Percentiles rank a stretch among this genome's conserved stretches.
Conservation (phyloP, 164 flowering plant species). For the Nymphaea thermarum region DNA sequence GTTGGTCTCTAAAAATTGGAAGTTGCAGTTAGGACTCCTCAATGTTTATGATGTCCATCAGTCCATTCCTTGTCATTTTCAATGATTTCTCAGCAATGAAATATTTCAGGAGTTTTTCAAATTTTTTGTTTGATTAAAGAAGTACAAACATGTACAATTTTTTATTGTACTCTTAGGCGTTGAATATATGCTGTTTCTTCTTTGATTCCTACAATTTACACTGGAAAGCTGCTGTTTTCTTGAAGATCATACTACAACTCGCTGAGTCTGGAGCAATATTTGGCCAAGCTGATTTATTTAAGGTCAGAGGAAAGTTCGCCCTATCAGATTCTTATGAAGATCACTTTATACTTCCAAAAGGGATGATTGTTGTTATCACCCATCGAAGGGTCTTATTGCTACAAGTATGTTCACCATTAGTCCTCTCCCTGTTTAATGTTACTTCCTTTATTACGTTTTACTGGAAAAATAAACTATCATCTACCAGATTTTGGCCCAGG, state of each 20-base stretch:
- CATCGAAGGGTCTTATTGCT: conserved; percentile 78
- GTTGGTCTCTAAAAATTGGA: no score
- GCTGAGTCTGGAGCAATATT: conserved; percentile 93
- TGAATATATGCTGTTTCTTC: no score
- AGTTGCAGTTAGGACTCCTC: no score
- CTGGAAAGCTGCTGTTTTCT: background rate
- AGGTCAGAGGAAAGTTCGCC: conserved; percentile 96
- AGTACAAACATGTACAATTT: no score
- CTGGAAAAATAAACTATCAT: background rate
- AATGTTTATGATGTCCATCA: no score
- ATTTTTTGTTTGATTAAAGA: no score
- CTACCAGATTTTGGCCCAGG: conserved; percentile 63
- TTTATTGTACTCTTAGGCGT: no score
- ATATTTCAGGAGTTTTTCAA: no score
- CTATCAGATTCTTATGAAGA: conserved; percentile 97
- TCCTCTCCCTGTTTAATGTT: background rate
- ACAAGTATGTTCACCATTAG: conserved; percentile 43
- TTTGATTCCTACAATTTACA: no score
- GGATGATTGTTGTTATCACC: conserved; percentile 64
- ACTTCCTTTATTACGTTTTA: background rate
- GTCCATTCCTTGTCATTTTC: no score
- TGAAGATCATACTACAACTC: conserved; percentile 80
- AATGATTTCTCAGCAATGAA: no score
- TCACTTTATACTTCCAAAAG: conserved; percentile 85
- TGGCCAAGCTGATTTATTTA: conserved; percentile 91